Percentiles rank a stretch among this genome's conserved stretches.
phyloP scores from a whole-genome alignment of 768 basidiomycete genomes.

The Pisolithus tinctorius region DNA sequence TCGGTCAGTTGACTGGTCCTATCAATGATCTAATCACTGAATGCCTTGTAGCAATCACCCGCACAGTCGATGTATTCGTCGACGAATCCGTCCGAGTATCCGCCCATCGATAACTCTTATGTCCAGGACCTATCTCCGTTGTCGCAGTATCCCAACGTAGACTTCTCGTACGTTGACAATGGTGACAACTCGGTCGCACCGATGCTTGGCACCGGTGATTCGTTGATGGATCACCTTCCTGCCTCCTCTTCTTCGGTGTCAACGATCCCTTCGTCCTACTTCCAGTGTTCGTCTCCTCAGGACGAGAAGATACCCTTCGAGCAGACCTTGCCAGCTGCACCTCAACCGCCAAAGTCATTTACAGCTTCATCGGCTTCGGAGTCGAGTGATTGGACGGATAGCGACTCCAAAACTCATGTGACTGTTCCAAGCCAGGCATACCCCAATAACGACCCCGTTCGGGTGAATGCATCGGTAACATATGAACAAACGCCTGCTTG shows the following conservation, averaged over 20 bases:
- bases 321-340: background rate
- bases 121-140: background rate
- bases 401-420: slow-evolving; percentile 2
- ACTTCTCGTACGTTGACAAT: background rate
- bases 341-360: background rate
- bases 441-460: slow-evolving; percentile 9
- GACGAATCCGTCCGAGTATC: background rate
- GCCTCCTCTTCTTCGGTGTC: slow-evolving; percentile 19
- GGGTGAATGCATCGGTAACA: background rate
- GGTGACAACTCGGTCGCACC: background rate
- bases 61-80: background rate
- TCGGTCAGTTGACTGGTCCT: background rate
- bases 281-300: slow-evolving; percentile 10
- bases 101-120: too few species aligned
- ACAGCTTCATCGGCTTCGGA: background rate
- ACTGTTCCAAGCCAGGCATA: slow-evolving; percentile 11
- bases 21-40: background rate
- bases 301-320: slow-evolving; percentile 11
- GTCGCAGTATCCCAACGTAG: background rate
- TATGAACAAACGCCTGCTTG: slow-evolving; percentile 12
- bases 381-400: slow-evolving; percentile 16
- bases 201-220: slow-evolving; percentile 5
- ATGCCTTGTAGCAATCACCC: background rate
- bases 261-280: slow-evolving; percentile 14
- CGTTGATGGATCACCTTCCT: slow-evolving; percentile 28